A percentile compares a stretch with the other conserved stretches of the same genome.
These are phyloP conservation scores for Articulospora tetracladia DNA, from an alignment of 495 filamentous ascomycete genomes.

Conservation along the genomic window DNA sequence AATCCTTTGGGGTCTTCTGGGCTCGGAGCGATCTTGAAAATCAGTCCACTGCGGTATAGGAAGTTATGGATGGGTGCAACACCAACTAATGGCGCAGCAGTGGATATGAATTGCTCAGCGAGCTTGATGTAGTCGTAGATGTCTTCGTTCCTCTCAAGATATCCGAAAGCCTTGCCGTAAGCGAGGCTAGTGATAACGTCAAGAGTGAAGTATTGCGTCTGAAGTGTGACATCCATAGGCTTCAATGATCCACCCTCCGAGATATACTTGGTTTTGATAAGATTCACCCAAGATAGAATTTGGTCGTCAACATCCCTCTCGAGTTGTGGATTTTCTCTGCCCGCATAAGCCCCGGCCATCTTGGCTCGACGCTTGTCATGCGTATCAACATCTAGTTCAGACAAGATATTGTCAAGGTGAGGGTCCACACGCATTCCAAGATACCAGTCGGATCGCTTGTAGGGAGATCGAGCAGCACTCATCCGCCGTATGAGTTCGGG, in stretches of 20 bases:
- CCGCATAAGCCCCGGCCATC: slow-evolving; percentile 40
- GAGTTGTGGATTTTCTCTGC: slow-evolving; percentile 39
- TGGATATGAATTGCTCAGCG: slow-evolving; percentile 20
- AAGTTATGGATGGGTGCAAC: slow-evolving; percentile 25
- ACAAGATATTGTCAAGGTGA: slow-evolving; percentile 33
- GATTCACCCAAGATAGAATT: slow-evolving; percentile 31
- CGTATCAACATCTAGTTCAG: slow-evolving; percentile 26
- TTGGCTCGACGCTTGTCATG: slow-evolving; percentile 32
- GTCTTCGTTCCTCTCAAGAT: slow-evolving; percentile 43
- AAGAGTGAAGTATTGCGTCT: slow-evolving; percentile 44
- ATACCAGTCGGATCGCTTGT: slow-evolving; percentile 30
- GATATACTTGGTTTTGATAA: slow-evolving; percentile 32
- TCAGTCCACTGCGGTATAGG: slow-evolving; percentile 12
- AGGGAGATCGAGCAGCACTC: slow-evolving; percentile 31
- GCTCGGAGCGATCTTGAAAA: not conserved
- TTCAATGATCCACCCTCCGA: slow-evolving; percentile 23
- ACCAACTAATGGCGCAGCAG: slow-evolving; percentile 25
- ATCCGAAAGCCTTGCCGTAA: slow-evolving; percentile 48
- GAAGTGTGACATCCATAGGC: slow-evolving; percentile 38
- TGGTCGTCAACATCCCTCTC: slow-evolving; percentile 42
- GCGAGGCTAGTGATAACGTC: slow-evolving; percentile 46
- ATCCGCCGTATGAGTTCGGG: slow-evolving; percentile 31
- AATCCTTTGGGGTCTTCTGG: slow-evolving; percentile 38
- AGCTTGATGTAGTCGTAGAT: slow-evolving; percentile 42
- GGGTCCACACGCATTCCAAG: slow-evolving; percentile 27